Conservation (phyloP, 805 yeast species). For the Barnettozyma wickerhamii region DNA sequence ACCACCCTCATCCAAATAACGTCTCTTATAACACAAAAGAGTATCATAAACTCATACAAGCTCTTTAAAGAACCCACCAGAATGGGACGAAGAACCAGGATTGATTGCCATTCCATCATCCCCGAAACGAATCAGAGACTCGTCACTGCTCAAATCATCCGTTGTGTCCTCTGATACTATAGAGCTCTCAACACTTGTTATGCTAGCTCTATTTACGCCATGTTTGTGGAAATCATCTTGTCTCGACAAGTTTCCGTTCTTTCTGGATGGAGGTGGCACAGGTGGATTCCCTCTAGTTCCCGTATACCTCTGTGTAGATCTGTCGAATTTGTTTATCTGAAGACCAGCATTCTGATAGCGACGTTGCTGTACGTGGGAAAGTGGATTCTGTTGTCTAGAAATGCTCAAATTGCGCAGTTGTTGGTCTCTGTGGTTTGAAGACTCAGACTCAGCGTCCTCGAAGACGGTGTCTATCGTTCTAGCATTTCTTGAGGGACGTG, state of each 20-base stretch:
- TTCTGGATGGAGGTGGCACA: slow-evolving; percentile 22
- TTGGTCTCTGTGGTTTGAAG: slow-evolving; percentile 2
- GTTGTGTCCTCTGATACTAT: slow-evolving; percentile 23
- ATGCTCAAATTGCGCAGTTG: background rate
- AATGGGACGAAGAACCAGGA: slow-evolving; percentile 2
- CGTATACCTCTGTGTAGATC: slow-evolving; percentile 1
- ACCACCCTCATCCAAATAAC: background rate
- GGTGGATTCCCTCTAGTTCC: slow-evolving; percentile 13
- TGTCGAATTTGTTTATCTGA: slow-evolving; percentile 22
- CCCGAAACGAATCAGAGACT: slow-evolving; percentile 15
- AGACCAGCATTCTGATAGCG: slow-evolving; percentile 19
- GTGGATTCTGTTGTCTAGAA: no score
- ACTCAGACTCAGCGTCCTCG: slow-evolving; percentile 22
- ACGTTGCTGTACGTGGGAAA: background rate
- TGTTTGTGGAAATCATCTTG: slow-evolving; percentile 15
- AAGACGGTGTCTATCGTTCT: slow-evolving; percentile 25
- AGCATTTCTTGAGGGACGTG: background rate
- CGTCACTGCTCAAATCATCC: slow-evolving; percentile 21
- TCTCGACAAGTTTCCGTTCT: slow-evolving; percentile 5
- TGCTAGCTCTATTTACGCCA: slow-evolving; percentile 20
- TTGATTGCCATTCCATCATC: slow-evolving; percentile 1
- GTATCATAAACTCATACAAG: slow-evolving; percentile 11
- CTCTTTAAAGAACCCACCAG: slow-evolving; percentile 23
- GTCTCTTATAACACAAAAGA: background rate
- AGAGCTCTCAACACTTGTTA: slow-evolving; percentile 21